These are phyloP conservation scores for Rhododendron simsii DNA, from an alignment of 148 eudicot genomes.

Conservation along the genomic window DNA sequence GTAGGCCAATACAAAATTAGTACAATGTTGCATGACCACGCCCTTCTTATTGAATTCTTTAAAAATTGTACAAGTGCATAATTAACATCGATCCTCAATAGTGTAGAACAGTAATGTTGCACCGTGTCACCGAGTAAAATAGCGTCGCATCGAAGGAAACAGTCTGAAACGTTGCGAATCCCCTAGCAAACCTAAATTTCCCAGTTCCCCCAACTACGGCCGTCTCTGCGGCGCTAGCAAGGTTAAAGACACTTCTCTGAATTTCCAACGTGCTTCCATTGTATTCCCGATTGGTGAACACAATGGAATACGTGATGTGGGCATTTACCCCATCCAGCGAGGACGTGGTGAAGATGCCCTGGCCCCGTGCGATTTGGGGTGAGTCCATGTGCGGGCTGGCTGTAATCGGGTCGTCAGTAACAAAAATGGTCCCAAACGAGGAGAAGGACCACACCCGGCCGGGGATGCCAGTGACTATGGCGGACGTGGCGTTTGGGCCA, in stretches of 20 bases:
- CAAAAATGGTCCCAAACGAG: not conserved
- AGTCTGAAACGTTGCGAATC: not conserved
- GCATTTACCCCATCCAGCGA: not conserved
- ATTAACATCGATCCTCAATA: no score
- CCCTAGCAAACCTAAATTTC: not conserved
- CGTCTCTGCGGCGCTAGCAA: not conserved
- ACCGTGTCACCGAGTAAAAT: no score
- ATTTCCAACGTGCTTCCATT: constrained; percentile 7
- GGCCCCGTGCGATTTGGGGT: not conserved
- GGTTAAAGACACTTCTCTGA: not conserved
- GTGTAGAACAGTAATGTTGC: no score
- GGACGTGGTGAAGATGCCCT: not conserved
- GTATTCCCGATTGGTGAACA: not conserved
- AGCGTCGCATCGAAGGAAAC: no score
- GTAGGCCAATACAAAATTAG: no score
- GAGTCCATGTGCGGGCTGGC: not conserved
- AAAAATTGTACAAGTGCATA: no score
- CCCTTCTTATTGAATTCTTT: no score
- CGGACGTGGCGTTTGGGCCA: not conserved
- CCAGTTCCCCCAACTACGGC: not conserved
- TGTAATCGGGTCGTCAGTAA: not conserved
- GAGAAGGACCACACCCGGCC: not conserved
- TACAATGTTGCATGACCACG: no score
- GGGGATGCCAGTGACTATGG: not conserved
- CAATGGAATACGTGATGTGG: not conserved